Evolutionary conservation across 805 yeast genomes (phyloP).

Genomic region (Crinitomyces ghanaensis): DNA sequence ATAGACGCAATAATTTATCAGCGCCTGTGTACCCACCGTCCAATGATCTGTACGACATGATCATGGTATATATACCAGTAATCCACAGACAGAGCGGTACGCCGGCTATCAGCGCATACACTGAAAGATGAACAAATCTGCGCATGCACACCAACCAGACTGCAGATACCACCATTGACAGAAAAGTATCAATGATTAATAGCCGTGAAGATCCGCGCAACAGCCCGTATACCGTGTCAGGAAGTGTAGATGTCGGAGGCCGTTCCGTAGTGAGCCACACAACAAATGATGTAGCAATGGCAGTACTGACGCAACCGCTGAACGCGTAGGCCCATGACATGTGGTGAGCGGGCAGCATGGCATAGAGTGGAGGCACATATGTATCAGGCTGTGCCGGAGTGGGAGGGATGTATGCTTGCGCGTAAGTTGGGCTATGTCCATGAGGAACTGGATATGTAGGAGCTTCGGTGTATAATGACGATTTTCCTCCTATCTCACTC

Average conservation of each 20-base stretch:
- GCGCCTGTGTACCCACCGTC: conserved; percentile 24
- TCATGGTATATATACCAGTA: conserved; percentile 19
- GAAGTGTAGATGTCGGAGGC: conserved; percentile 13
- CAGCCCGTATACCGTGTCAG: conserved; percentile 22
- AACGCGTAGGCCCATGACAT: too few relatives aligned
- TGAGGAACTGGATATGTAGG: conserved; percentile 6
- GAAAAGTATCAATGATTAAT: conserved; percentile 15
- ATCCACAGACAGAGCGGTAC: conserved; percentile 22
- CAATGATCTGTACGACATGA: conserved; percentile 23
- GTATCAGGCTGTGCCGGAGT: conserved; percentile 20
- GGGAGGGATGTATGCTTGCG: conserved; percentile 4
- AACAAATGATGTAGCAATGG: conserved; percentile 22
- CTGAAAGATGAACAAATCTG: conserved; percentile 18
- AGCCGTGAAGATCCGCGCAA: conserved; percentile 17
- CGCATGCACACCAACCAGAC: conserved; percentile 22
- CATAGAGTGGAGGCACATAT: too few relatives aligned
- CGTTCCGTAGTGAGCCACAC: conserved; percentile 21
- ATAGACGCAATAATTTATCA: conserved; percentile 25
- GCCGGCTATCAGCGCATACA: conserved; percentile 18
- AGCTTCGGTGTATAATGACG: conserved; percentile 8
- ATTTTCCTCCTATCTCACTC: conserved; percentile 1
- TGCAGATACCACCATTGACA: conserved; percentile 18
- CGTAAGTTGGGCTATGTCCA: conserved; percentile 1
- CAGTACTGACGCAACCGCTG: conserved; percentile 17
- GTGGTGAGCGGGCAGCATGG: too few relatives aligned